Evolutionary conservation across 257 asterid species (phyloP), one percentile per base, ranked within the genome.

Genomic region (Knoxia roxburghii): DNA sequence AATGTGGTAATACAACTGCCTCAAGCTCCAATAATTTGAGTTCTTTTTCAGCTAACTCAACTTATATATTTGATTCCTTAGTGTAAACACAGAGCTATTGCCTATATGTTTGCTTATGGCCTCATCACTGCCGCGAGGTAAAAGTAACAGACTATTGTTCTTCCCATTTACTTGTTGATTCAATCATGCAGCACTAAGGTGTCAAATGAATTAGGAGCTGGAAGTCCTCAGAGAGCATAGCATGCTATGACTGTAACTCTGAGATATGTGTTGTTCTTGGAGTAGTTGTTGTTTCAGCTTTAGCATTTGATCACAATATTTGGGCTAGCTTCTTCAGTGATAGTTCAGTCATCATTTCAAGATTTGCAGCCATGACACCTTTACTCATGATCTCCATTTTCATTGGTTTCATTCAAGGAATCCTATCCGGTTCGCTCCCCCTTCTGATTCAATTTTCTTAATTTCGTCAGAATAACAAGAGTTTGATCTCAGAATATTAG

Each of bases 81-180:
- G 87, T 65, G 80, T 77, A 43, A 78, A 78, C 18, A 83, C 83
- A 23, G 80, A 71, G 71, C 75, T 53, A 65, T 73, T 53, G 53
- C 83, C 68, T 90, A 69, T 75, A 83, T 75, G 81, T 48, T 83
- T 18, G 84, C 96, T 20, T 90, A 85, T 58, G 96, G 93, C 12
- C 84, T 90, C 7, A 84, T 92, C 48, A 86, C 92, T 35, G 90
- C 96, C 35, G 95, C 95, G 11, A 90, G 97, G 96, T 89, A 84
- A 26, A 51, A 55, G 0, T 11, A 46, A 20, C 9, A n/a, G n/a
- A n/a, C 9, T 9, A 37, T 37, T 37, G 41, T 37, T 37, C 9
- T 37, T 37, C 41, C 41, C 4, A 37, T 37, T 3, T 37, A 37
- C 41, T 3, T 37, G 4, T 37, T 9, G 41, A 37, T 37, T 37